Evolutionary conservation across 2,329 filamentous ascomycete species (phyloP).

Genomic region (Fusarium metavorans): DNA sequence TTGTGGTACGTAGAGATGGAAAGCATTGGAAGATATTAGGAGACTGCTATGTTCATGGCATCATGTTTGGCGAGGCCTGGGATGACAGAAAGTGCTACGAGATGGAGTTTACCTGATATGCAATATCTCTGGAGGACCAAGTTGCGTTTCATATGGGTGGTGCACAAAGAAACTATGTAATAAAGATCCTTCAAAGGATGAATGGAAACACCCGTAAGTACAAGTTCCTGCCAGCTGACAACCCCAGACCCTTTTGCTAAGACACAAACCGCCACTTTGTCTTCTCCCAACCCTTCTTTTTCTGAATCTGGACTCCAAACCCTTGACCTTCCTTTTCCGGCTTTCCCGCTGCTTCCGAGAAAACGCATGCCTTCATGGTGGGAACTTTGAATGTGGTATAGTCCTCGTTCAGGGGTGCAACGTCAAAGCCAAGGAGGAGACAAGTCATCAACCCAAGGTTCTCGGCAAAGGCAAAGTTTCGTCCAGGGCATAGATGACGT

Average conservation of each 20-base stretch:
- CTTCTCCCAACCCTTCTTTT: slow-evolving; percentile 22
- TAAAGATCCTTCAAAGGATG: background rate
- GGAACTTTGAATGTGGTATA: background rate
- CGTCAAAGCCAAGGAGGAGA: slow-evolving; percentile 25
- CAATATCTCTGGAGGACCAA: background rate
- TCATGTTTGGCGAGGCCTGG: slow-evolving; percentile 9
- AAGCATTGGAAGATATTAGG: slow-evolving; percentile 7
- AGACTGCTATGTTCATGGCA: slow-evolving; percentile 10
- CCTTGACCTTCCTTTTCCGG: slow-evolving; percentile 12
- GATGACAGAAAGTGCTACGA: background rate
- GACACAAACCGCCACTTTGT: slow-evolving; percentile 17
- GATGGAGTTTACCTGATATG: background rate
- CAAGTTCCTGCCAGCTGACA: background rate
- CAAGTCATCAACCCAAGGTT: slow-evolving; percentile 26
- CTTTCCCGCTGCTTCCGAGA: slow-evolving; percentile 16
- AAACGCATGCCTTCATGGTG: background rate
- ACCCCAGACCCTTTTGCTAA: background rate
- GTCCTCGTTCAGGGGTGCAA: background rate
- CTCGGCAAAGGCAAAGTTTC: slow-evolving; percentile 32
- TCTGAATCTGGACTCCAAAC: slow-evolving; percentile 23
- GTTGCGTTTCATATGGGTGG: background rate
- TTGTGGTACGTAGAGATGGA: background rate
- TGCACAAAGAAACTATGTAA: background rate
- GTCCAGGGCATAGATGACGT: slow-evolving; percentile 24
- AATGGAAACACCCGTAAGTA: background rate